Percentiles rank a stretch among this genome's conserved stretches.
phyloP scores from a whole-genome alignment of 768 basidiomycete species.

The Termitomyces sp. region DNA sequence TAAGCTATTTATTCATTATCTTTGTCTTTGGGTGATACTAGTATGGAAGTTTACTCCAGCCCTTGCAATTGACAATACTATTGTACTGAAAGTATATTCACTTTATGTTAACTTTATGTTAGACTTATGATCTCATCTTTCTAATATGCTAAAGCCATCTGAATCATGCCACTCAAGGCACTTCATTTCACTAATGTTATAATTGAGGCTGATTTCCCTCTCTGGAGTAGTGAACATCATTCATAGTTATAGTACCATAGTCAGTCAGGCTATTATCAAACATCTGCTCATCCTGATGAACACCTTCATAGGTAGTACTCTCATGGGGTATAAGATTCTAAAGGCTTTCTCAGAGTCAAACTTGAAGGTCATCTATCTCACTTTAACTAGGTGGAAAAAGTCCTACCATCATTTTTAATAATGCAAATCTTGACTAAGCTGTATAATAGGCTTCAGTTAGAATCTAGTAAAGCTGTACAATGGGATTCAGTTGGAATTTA shows the following conservation, averaged over 20 bases:
- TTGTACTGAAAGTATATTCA: neutral
- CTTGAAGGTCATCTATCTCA: conserved; percentile 77
- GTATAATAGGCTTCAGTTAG: too few species aligned
- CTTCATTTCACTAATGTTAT: conserved; percentile 44
- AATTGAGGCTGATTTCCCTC: conserved; percentile 62
- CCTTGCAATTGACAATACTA: conserved; percentile 39
- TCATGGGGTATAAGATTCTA: conserved; percentile 74
- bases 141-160: conserved; percentile 37
- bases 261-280: conserved; percentile 54
- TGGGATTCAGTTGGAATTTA: too few species aligned
- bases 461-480: too few species aligned
- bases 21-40: conserved; percentile 16
- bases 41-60: conserved; percentile 24
- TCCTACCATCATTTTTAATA: conserved; percentile 66
- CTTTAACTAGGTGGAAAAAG: conserved; percentile 80
- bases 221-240: conserved; percentile 67
- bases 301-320: conserved; percentile 79
- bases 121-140: neutral
- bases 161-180: conserved; percentile 58
- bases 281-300: conserved; percentile 62
- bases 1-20: neutral
- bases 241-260: conserved; percentile 49
- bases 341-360: conserved; percentile 77
- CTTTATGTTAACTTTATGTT: too few species aligned
- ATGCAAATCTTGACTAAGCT: conserved; percentile 65